Evolutionary conservation across 768 basidiomycete genomes (phyloP).

Genomic region (Lactarius psammicola): DNA sequence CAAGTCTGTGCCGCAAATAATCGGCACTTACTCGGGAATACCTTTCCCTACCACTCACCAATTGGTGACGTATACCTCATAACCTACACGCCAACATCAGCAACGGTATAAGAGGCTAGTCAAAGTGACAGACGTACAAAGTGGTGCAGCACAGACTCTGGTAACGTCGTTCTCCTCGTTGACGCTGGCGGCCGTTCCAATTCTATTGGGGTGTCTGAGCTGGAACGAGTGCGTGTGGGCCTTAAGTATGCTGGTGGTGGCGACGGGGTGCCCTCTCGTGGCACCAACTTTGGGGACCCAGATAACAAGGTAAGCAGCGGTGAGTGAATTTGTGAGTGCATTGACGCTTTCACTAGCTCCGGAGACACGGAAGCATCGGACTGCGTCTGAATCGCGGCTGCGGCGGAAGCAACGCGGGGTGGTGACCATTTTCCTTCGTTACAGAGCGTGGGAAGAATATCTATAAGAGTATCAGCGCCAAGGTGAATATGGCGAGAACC

Average conservation of each 20-base stretch:
- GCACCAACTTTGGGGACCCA: constrained; percentile 7
- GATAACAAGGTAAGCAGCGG: not conserved
- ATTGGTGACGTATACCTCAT: constrained; percentile 43
- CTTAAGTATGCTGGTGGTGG: not conserved
- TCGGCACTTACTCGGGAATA: not conserved
- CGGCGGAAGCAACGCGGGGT: constrained; percentile 36
- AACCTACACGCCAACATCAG: constrained; percentile 30
- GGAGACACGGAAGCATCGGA: constrained; percentile 6
- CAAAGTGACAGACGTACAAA: constrained; percentile 32
- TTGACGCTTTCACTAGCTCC: constrained; percentile 1
- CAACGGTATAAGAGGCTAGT: not conserved
- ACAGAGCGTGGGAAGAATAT: constrained; percentile 80
- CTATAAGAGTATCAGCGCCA: constrained; percentile 36
- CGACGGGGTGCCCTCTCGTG: constrained; percentile 8
- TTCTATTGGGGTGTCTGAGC: constrained; percentile 8
- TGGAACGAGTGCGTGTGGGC: not conserved
- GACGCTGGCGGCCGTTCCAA: constrained; percentile 1
- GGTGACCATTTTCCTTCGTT: constrained; percentile 61
- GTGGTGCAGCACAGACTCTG: constrained; percentile 31
- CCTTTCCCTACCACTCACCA: constrained; percentile 30
- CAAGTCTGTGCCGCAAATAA: constrained; percentile 11
- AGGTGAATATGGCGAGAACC: not conserved
- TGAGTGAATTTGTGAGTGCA: not conserved
- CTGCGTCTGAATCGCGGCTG: constrained; percentile 26
- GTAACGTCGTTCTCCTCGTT: constrained; percentile 17